phyloP scores from a whole-genome alignment of 805 yeast species.

The Yarrowia sp. region DNA sequence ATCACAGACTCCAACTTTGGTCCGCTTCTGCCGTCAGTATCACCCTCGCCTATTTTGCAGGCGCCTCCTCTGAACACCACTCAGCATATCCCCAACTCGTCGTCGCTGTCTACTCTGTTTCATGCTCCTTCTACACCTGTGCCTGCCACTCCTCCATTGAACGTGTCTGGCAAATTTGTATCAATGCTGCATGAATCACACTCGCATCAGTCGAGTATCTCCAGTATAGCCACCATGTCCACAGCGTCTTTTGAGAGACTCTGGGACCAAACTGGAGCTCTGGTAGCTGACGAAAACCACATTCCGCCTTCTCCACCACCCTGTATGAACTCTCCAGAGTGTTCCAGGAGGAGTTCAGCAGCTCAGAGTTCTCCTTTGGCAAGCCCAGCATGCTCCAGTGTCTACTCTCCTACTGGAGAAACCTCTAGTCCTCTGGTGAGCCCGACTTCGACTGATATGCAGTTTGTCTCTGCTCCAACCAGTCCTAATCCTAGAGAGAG shows the following conservation, averaged over 20 bases:
- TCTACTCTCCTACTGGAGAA: neutral
- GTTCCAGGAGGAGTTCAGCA: neutral
- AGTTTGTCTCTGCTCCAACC: neutral
- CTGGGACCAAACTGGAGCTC: constrained; percentile 11
- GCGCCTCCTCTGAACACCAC: neutral
- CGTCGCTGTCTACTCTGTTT: neutral
- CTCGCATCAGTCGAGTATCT: neutral
- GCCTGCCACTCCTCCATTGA: neutral
- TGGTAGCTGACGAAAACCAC: constrained; percentile 4
- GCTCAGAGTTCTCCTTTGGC: neutral
- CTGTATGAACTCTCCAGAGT: neutral
- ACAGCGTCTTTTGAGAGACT: neutral
- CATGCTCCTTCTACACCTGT: neutral
- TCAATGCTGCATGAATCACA: neutral
- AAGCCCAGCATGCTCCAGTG: too few relatives aligned
- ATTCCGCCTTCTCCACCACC: neutral
- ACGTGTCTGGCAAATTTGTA: neutral
- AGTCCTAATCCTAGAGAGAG: neutral
- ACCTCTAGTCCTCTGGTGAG: neutral
- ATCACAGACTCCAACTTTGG: neutral
- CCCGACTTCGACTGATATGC: neutral
- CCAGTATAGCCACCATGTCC: neutral
- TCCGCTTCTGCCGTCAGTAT: neutral
- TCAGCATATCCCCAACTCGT: neutral
- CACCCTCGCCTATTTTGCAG: neutral